A percentile compares a stretch with the other conserved stretches of the same genome.
phyloP scores from a whole-genome alignment of 306 rosid species.

The Quercus suber region DNA sequence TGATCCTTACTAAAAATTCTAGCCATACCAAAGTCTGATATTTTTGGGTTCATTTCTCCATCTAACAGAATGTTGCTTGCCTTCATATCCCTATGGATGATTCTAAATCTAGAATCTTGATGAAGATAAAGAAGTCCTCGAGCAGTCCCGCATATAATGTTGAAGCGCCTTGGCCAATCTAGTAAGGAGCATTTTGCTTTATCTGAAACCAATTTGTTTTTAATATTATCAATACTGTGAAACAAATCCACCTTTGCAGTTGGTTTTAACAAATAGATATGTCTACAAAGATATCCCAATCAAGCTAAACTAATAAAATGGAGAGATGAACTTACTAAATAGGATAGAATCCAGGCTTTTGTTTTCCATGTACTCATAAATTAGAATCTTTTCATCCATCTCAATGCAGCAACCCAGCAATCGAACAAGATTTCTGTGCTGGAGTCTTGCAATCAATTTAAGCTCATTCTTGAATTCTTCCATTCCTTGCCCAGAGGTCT shows the following conservation, averaged over 20 bases:
- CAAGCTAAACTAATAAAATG: not conserved
- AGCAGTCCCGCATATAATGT: slow-evolving; percentile 65
- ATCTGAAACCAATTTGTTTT: slow-evolving; percentile 26
- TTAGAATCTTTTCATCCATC: slow-evolving; percentile 53
- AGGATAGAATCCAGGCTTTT: slow-evolving; percentile 60
- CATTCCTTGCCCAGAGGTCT: slow-evolving; percentile 57
- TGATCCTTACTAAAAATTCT: slow-evolving; percentile 56
- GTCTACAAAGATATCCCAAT: not conserved
- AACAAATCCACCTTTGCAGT: not conserved
- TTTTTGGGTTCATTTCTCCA: slow-evolving; percentile 59
- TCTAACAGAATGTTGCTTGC: slow-evolving; percentile 73
- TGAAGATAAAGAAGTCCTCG: slow-evolving; percentile 79
- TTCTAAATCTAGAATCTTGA: slow-evolving; percentile 68
- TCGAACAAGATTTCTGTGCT: slow-evolving; percentile 72
- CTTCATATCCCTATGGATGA: slow-evolving; percentile 82
- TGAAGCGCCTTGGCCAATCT: slow-evolving; percentile 55
- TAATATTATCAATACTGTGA: not conserved
- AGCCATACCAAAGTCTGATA: slow-evolving; percentile 86
- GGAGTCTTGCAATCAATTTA: slow-evolving; percentile 61
- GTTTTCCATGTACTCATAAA: slow-evolving; percentile 76
- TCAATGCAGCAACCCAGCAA: slow-evolving; percentile 63
- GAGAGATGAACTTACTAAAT: slow-evolving; percentile 46
- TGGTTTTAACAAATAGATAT: not conserved
- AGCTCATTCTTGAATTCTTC: slow-evolving; percentile 77
- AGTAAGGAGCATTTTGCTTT: slow-evolving; percentile 27